phyloP scores from a whole-genome alignment of 2,329 filamentous ascomycete genomes.

The Orbilia blumenaviensis region DNA sequence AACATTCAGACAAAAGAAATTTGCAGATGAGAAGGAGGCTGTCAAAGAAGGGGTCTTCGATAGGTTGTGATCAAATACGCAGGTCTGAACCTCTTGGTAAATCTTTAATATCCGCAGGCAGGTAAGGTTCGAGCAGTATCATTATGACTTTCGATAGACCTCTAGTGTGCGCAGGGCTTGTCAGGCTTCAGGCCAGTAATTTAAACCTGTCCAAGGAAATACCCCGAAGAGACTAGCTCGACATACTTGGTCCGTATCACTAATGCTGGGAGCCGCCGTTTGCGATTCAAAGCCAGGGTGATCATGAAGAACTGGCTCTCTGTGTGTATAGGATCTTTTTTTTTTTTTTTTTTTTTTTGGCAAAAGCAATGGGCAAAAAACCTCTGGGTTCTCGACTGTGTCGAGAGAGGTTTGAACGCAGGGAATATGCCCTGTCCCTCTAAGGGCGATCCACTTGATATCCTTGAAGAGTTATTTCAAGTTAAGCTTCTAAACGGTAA shows the following conservation, averaged over 20 bases:
- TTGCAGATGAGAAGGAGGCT: conserved; percentile 12
- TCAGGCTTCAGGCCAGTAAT: conserved; percentile 32
- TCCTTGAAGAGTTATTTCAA: conserved; percentile 35
- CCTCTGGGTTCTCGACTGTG: conserved; percentile 20
- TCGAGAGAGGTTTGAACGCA: conserved; percentile 38
- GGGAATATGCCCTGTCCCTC: conserved; percentile 28
- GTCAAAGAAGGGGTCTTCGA: conserved; percentile 21
- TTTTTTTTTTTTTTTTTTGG: too few species aligned
- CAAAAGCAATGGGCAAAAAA: conserved; percentile 39
- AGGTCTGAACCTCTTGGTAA: conserved; percentile 46
- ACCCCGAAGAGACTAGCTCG: conserved; percentile 39
- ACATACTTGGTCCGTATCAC: conserved; percentile 8
- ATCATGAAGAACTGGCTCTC: conserved; percentile 20
- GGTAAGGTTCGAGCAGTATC: conserved; percentile 24
- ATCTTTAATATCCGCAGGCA: conserved; percentile 40
- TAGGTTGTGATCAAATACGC: conserved; percentile 34
- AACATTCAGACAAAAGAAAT: conserved; percentile 16
- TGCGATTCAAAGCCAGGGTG: conserved; percentile 36
- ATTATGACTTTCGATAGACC: conserved; percentile 21
- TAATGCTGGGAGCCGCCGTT: conserved; percentile 39
- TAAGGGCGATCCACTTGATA: conserved; percentile 34
- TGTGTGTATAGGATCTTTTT: conserved; percentile 23
- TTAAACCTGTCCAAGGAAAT: conserved; percentile 39
- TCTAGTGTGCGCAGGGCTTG: conserved; percentile 16
- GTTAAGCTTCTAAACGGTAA: conserved; percentile 30